Evolutionary conservation across 495 filamentous ascomycete genomes (phyloP).

Genomic region (Aspergillus leporis): DNA sequence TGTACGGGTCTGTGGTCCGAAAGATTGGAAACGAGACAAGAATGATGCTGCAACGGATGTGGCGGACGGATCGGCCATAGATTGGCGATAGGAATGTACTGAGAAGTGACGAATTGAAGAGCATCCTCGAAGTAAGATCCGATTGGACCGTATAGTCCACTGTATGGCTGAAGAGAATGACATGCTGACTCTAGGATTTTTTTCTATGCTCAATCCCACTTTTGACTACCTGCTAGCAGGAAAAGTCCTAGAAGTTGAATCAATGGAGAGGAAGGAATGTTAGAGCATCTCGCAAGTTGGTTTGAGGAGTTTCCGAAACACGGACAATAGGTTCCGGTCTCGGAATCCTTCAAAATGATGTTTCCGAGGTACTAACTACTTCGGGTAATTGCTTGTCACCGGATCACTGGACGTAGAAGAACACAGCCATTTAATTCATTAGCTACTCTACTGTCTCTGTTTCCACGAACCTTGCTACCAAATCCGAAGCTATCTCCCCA

Average conservation of each 20-base stretch:
- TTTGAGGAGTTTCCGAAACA: not conserved
- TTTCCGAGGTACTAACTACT: not conserved
- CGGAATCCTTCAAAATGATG: not conserved
- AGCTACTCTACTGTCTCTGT: too few species aligned
- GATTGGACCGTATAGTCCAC: constrained; percentile 1
- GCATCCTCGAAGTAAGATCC: constrained; percentile 1
- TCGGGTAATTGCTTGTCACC: not conserved
- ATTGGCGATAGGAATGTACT: constrained; percentile 8
- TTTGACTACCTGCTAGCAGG: not conserved
- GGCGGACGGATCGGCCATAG: constrained; percentile 20
- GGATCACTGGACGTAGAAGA: too few species aligned
- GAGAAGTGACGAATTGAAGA: constrained; percentile 18
- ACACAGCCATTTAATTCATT: too few species aligned
- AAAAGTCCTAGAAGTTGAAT: not conserved
- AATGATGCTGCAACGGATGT: constrained; percentile 44
- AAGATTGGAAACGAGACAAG: constrained; percentile 41
- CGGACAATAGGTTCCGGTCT: not conserved
- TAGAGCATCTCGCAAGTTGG: not conserved
- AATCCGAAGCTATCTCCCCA: not conserved
- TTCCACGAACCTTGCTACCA: not conserved
- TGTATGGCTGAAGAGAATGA: not conserved
- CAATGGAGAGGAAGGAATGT: not conserved
- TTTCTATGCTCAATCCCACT: too few species aligned
- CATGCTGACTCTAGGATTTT: constrained; percentile 4
- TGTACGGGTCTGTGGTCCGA: constrained; percentile 42